Conservation (phyloP, 2,329 filamentous ascomycete genomes). For the Cladophialophora yegresii region DNA sequence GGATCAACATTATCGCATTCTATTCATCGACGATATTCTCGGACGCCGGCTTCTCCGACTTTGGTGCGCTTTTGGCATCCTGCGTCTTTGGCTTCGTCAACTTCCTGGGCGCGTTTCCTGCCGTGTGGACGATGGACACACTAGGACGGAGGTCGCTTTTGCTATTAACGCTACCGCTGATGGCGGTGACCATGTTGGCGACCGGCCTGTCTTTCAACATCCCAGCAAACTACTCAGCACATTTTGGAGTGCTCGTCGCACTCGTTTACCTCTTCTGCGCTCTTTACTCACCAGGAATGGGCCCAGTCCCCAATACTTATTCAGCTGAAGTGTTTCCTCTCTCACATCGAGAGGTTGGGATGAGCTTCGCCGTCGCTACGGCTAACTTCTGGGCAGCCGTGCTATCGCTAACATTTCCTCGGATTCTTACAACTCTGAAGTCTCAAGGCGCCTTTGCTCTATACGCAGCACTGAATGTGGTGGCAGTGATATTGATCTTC, state of each 20-base stretch:
- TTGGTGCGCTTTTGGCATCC: constrained; percentile 55
- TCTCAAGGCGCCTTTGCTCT: constrained; percentile 45
- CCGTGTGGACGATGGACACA: constrained; percentile 62
- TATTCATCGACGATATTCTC: constrained; percentile 66
- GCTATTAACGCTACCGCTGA: constrained; percentile 59
- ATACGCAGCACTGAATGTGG: constrained; percentile 55
- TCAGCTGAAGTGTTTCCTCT: constrained; percentile 59
- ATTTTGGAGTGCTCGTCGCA: constrained; percentile 35
- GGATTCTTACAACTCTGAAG: constrained; percentile 41
- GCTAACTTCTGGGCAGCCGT: constrained; percentile 47
- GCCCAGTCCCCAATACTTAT: constrained; percentile 54
- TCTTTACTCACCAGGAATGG: constrained; percentile 53
- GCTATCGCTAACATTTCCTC: constrained; percentile 45
- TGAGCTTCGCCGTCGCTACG: constrained; percentile 46
- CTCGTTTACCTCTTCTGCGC: constrained; percentile 38
- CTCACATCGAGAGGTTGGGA: constrained; percentile 54
- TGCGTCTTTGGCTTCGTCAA: constrained; percentile 66
- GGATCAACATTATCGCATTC: constrained; percentile 70
- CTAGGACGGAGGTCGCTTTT: constrained; percentile 61
- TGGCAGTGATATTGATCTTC: constrained; percentile 62
- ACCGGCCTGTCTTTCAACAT: constrained; percentile 48
- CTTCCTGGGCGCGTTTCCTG: constrained; percentile 65
- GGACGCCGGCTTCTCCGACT: constrained; percentile 51
- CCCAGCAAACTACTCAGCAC: constrained; percentile 35
- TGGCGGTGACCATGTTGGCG: constrained; percentile 50